Evolutionary conservation across 176 grass and related monocot genomes (phyloP).

Genomic region (Eleusine coracana): DNA sequence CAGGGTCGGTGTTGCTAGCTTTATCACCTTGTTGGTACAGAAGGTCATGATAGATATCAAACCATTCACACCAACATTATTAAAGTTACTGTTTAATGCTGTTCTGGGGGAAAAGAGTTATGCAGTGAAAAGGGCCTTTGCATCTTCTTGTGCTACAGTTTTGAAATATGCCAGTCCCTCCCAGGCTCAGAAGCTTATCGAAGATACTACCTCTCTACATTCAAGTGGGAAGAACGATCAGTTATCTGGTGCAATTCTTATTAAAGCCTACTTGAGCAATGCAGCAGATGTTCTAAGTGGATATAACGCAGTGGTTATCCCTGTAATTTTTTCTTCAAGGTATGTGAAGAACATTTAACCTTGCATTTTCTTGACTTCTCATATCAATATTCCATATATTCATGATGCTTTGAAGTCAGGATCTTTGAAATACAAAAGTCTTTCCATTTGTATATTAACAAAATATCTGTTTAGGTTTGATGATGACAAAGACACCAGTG

Average conservation of each 20-base stretch:
- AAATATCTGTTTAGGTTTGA: constrained; percentile 70
- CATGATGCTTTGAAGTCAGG: constrained; percentile 15
- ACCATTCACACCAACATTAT: constrained; percentile 60
- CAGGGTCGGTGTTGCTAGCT: constrained; percentile 95
- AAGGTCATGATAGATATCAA: constrained; percentile 79
- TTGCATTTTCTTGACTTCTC: constrained; percentile 31
- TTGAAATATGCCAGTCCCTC: constrained; percentile 80
- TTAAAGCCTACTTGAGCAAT: constrained; percentile 84
- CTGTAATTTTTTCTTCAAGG: constrained; percentile 94
- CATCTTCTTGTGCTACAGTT: constrained; percentile 80
- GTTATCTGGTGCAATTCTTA: constrained; percentile 90
- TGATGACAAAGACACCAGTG: constrained; percentile 89
- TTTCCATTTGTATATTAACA: constrained; percentile 32
- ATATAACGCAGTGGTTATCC: constrained; percentile 73
- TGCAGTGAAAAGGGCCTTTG: constrained; percentile 74
- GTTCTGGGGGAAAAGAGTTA: constrained; percentile 87
- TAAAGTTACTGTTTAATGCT: constrained; percentile 73
- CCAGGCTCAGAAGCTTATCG: constrained; percentile 81
- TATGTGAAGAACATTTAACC: constrained; percentile 45
- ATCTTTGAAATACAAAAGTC: constrained; percentile 18
- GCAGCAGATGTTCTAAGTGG: constrained; percentile 76
- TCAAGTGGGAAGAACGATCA: constrained; percentile 84
- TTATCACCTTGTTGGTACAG: constrained; percentile 90
- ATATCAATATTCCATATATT: constrained; percentile 31
- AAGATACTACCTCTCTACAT: constrained; percentile 85